Evolutionary conservation across 2,329 filamentous ascomycete genomes (phyloP).

Genomic region (Hirsutella rhossiliensis): DNA sequence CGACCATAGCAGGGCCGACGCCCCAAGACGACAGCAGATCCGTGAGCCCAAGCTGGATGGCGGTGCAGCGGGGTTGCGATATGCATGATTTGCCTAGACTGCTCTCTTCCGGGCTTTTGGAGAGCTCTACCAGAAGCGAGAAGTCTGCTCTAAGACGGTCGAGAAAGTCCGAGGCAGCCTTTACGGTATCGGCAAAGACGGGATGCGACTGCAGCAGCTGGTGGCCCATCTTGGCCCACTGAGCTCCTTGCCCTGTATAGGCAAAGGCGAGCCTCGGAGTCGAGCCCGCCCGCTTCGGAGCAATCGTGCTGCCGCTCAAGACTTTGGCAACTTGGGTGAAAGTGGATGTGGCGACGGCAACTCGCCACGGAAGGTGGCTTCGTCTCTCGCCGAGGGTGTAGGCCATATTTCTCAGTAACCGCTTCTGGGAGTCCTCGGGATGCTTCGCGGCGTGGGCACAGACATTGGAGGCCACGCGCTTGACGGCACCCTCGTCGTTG

Average conservation of each 20-base stretch:
- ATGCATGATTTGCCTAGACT: slow-evolving; percentile 25
- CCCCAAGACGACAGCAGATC: slow-evolving; percentile 30
- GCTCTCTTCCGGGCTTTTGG: slow-evolving; percentile 18
- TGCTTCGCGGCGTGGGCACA: slow-evolving; percentile 27
- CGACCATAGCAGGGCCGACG: slow-evolving; percentile 23
- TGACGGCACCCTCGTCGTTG: slow-evolving; percentile 22
- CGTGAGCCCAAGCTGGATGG: slow-evolving; percentile 34
- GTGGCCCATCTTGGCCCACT: slow-evolving; percentile 25
- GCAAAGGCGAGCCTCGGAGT: slow-evolving; percentile 17
- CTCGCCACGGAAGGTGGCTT: slow-evolving; percentile 29
- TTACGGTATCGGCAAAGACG: slow-evolving; percentile 20
- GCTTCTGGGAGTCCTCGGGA: slow-evolving; percentile 26
- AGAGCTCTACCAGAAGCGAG: slow-evolving; percentile 24
- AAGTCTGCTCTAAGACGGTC: slow-evolving; percentile 21
- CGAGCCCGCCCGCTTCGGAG: slow-evolving; percentile 3
- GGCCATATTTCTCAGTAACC: slow-evolving; percentile 31
- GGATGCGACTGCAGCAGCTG: slow-evolving; percentile 22
- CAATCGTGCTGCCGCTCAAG: slow-evolving; percentile 21
- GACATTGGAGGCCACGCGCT: slow-evolving; percentile 16
- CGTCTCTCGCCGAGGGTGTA: slow-evolving; percentile 34
- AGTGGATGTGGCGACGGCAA: slow-evolving; percentile 28
- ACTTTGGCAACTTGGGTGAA: slow-evolving; percentile 31
- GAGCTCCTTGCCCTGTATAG: slow-evolving; percentile 28
- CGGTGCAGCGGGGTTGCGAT: slow-evolving; percentile 30
- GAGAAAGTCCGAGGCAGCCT: slow-evolving; percentile 19